Percentiles rank a stretch among this genome's conserved stretches.
These are phyloP conservation scores for Nicotiana tomentosiformis DNA, from an alignment of 257 asterid species.

Conservation along the genomic window DNA sequence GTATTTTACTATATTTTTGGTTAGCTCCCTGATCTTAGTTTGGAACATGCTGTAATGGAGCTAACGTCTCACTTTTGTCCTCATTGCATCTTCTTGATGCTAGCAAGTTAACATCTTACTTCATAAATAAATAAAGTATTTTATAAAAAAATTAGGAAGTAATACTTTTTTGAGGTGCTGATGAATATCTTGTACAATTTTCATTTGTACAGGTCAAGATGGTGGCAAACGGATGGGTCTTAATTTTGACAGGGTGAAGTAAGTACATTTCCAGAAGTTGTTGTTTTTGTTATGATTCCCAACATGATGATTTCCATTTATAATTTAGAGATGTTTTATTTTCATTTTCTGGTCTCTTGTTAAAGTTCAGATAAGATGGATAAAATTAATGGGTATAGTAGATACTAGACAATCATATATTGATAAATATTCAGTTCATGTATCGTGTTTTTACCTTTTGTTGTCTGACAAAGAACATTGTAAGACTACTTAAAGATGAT, in stretches of 20 bases:
- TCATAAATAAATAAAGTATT: no score
- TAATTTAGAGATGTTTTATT: neutral
- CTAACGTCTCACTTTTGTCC: no score
- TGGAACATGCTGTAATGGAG: no score
- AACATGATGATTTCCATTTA: neutral
- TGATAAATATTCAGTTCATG: neutral
- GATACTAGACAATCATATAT: neutral
- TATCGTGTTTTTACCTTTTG: neutral
- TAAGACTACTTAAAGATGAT: no score
- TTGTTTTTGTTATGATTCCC: neutral
- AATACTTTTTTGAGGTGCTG: neutral
- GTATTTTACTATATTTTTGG: neutral
- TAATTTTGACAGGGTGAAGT: constrained; percentile 80
- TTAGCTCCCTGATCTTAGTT: no score
- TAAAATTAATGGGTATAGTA: neutral
- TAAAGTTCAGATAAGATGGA: neutral
- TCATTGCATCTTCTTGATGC: no score
- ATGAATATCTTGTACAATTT: neutral
- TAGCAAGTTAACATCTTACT: no score
- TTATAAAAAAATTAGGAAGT: neutral
- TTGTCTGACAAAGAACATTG: no score
- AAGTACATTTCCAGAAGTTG: constrained; percentile 24
- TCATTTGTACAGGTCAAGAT: constrained; percentile 68
- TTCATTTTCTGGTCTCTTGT: neutral
- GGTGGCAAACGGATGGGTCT: constrained; percentile 92